Evolutionary conservation across 768 basidiomycete species (phyloP), one percentile per base, ranked within the genome.

Genomic region (Suillus plorans): DNA sequence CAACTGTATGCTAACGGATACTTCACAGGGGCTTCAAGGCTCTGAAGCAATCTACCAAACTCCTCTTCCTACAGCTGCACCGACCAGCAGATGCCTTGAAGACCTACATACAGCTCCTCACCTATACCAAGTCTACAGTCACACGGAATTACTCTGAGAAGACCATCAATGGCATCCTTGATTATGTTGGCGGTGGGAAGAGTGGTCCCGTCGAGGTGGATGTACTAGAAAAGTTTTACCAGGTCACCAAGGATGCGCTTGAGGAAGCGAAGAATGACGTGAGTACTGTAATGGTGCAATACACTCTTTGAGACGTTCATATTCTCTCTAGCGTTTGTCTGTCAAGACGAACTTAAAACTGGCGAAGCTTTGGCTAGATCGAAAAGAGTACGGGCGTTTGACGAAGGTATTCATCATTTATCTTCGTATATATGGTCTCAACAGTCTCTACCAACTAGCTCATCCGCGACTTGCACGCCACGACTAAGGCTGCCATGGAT

Each of bases 61-160:
- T 98, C 60, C 86, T 96, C 63, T 99, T 91, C 76, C 84, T 97
- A 60, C 80, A 79, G 28, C 83, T 95, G 34, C 85, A 87, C 69
- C 82, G 93, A 72, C 95, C 95, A 25, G 83, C 84, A 55, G 91
- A 96, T 60, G 97, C 97, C 0, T 79, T 99, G 64, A 80, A 85
- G 73, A 90, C 95, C 9, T 99, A 99, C 75, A 89, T 81, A 22
- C 86, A 90, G 69, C 84, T 99, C 5, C 81, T 99, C 61, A 89
- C 90, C 0, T 99, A 99, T 78, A 99, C 96, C 14, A 98, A 97
- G 76, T 94, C 92, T 16, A 92, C 94, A 3, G 94, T 97, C 22
- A 97, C 95, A 4, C 87, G 95, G 39, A 97, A 97, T 74, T 94
- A 97, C 72, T 95, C 97, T 13, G 97, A 99, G 77, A 99, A 99